Evolutionary conservation across 805 yeast species (phyloP), one percentile per base, ranked within the genome.

Genomic region (Sungouiozyma intestinalis): DNA sequence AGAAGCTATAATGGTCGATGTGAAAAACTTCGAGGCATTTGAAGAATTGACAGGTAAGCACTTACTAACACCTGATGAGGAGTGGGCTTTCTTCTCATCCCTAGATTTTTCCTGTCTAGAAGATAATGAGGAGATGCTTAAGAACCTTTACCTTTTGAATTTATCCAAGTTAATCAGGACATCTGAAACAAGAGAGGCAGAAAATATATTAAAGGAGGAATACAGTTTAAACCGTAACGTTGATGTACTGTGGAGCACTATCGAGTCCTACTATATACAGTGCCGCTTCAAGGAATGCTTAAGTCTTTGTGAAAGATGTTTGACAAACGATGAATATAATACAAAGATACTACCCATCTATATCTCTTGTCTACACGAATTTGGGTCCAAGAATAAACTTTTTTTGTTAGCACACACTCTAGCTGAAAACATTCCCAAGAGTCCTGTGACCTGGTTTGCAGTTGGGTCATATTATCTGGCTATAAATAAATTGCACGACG

Each of bases 1-100:
- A 54, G 95, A 86, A 54, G 96, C 97, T 1, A 78, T 88, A 0
- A 51, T 76, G 49, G 85, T 85, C 2, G 97, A 90, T 60, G 87
- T 84, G 6, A 85, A 87, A 59, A 92, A 97, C 62, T 90, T 69
- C 59, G 98, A 90, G 51, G 97, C 97, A 0, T 86, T 86, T 58
- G 76, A 84, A 52, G 87, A 83, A 55, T 70, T 90, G 40, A 72
- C 84, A 1, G 65, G 73, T 35, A 81, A 82, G 50, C 81, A 80
- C 54, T 71, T 86, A 52, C 65, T 90, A 63, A 74, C 92, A 0
- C 95, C 97, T 0, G 62, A 67, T 15, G 97, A 90, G 54, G 94
- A 87, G 62, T 84, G 94, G 92, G 85, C 81, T 32, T 72, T 92
- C 32, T 58, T 87, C 8, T 65, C 72, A 9, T 58, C 72, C 21